Conservation (phyloP, 176 grass and related monocot species). For the Leersia perrieri region DNA sequence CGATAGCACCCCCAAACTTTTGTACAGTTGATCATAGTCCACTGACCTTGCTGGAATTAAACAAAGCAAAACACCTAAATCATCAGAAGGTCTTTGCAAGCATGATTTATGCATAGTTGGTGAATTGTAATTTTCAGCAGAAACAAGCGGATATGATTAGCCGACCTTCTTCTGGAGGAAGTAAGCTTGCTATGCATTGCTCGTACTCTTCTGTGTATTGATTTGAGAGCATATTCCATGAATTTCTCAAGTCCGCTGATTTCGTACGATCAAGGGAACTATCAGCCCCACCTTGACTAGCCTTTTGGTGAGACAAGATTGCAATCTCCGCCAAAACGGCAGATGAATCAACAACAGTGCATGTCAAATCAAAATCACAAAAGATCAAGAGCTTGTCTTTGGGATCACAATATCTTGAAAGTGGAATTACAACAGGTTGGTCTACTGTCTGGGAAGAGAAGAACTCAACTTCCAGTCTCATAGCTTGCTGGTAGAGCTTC, state of each 20-base stretch:
- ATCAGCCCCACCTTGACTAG: constrained; percentile 56
- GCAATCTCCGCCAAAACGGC: constrained; percentile 90
- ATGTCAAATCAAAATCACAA: constrained; percentile 99
- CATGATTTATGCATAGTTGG: constrained; percentile 15
- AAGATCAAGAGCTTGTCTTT: constrained; percentile 70
- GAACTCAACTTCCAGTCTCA: constrained; percentile 84
- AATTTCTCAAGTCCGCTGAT: constrained; percentile 63
- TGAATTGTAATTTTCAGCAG: constrained; percentile 11
- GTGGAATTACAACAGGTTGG: constrained; percentile 66
- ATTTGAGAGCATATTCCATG: constrained; percentile 70
- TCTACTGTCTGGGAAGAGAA: constrained; percentile 59
- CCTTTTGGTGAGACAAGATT: constrained; percentile 72
- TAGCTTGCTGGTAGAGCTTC: constrained; percentile 86
- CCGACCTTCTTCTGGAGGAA: constrained; percentile 74
- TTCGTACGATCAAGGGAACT: constrained; percentile 41
- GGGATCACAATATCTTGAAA: constrained; percentile 63
- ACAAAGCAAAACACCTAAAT: constrained; percentile 1
- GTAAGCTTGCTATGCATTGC: constrained; percentile 74
- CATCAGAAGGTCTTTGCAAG: constrained; percentile 15
- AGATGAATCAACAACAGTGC: constrained; percentile 87
- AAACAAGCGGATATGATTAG: constrained; percentile 23
- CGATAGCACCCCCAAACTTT: constrained; percentile 67
- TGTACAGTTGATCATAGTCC: constrained; percentile 65
- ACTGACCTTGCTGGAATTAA: constrained; percentile 60
- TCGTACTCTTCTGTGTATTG: constrained; percentile 87